Evolutionary conservation across 305 asterid genomes (phyloP).

Genomic region (Solanum aculeatissimum): DNA sequence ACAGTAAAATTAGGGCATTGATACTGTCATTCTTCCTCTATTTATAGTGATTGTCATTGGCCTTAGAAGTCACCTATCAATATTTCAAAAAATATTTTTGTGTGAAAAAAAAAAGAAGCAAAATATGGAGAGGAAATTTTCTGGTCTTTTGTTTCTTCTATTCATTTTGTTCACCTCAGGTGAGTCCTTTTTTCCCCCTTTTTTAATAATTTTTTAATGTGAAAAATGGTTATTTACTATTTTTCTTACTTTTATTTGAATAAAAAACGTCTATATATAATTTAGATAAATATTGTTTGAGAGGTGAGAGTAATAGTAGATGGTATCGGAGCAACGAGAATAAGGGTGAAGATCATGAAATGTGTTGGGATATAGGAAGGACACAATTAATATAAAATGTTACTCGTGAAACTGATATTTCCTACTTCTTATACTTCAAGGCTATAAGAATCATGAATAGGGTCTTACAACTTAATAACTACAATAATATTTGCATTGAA

Average conservation of each 20-base stretch:
- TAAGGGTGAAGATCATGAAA: too few relatives aligned
- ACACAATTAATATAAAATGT: too few relatives aligned
- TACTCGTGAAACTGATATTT: too few relatives aligned
- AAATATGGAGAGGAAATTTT: constrained; percentile 16
- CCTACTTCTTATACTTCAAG: too few relatives aligned
- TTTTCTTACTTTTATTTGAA: not conserved
- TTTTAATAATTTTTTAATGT: not conserved
- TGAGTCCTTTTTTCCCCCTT: not conserved
- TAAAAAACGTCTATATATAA: too few relatives aligned
- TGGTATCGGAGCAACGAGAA: too few relatives aligned
- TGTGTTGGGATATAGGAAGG: too few relatives aligned
- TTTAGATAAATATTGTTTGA: too few relatives aligned
- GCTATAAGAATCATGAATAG: too few relatives aligned
- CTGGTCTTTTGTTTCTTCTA: constrained; percentile 12
- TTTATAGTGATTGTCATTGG: not conserved
- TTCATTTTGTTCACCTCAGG: constrained; percentile 10
- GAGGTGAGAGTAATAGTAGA: too few relatives aligned
- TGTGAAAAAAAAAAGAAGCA: not conserved
- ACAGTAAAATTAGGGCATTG: not conserved
- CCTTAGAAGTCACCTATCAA: not conserved
- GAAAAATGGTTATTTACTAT: not conserved
- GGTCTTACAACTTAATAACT: too few relatives aligned
- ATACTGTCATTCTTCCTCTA: not conserved
- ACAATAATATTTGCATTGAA: too few relatives aligned
- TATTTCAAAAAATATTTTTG: not conserved